phyloP scores from a whole-genome alignment of 257 asterid species.

The Solanum peruvianum region DNA sequence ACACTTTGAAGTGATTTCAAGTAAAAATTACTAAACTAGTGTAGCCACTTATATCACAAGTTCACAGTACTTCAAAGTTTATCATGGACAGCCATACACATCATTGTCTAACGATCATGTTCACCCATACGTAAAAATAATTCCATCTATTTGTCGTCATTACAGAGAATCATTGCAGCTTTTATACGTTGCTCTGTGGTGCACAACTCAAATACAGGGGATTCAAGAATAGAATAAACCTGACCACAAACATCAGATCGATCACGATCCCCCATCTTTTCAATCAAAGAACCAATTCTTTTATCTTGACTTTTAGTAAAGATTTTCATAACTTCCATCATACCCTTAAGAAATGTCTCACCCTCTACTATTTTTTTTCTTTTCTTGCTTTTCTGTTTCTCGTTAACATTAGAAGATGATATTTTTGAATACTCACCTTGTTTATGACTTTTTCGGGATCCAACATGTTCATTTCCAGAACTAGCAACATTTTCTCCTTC shows the following conservation, averaged over 20 bases:
- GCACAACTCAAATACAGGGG: no score
- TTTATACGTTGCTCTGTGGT: no score
- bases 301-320: not conserved
- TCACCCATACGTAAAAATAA: not conserved
- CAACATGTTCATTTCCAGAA: no score
- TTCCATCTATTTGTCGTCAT: not conserved
- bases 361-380: not conserved
- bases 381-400: not conserved
- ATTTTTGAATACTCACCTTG: no score
- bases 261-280: no score
- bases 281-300: no score
- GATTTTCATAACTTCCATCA: not conserved
- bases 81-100: not conserved
- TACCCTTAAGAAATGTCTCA: not conserved
- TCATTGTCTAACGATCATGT: not conserved
- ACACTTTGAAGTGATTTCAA: not conserved
- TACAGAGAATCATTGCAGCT: no score
- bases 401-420: not conserved
- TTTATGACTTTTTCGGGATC: not conserved
- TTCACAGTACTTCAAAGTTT: not conserved
- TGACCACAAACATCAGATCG: no score
- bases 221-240: no score
- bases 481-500: not conserved
- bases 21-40: not conserved
- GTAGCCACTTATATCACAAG: not conserved